These are phyloP conservation scores for Chlamydomonas sphaeroides DNA, from an alignment of 139 green algal genomes.

Conservation along the genomic window DNA sequence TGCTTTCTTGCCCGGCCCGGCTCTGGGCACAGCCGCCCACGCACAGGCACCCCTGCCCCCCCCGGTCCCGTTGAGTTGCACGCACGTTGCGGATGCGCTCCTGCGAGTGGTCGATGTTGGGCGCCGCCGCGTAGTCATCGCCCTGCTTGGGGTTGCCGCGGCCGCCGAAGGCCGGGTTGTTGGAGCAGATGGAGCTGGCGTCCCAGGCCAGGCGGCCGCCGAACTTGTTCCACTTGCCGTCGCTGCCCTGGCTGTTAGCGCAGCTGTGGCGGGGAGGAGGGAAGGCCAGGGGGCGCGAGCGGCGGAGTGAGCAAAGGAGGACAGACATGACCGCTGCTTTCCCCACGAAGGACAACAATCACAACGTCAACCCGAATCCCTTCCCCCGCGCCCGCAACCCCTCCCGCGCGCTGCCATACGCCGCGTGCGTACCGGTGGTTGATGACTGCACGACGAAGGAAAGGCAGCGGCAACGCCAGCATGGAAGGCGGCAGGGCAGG, in stretches of 20 bases:
- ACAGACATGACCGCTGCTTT: too few species aligned
- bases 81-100: constrained; percentile 72
- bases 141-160: constrained; percentile 79
- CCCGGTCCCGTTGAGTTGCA: too few species aligned
- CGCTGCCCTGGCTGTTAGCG: constrained; percentile 69
- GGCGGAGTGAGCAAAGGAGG: not conserved
- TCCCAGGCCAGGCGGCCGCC: constrained; percentile 94
- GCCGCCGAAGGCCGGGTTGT: constrained; percentile 90
- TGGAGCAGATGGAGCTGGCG: constrained; percentile 78
- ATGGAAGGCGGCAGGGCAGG: too few species aligned
- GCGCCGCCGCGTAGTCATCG: constrained; percentile 91
- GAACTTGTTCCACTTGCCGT: constrained; percentile 91
- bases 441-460: constrained; percentile 84
- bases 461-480: too few species aligned
- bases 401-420: too few species aligned
- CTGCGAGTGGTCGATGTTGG: constrained; percentile 96
- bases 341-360: too few species aligned
- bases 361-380: too few species aligned
- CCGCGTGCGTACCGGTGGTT: constrained; percentile 94
- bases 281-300: not conserved
- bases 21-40: too few species aligned
- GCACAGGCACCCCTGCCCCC: too few species aligned
- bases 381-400: too few species aligned
- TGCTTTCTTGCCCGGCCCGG: too few species aligned
- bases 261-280: constrained; percentile 21